Evolutionary conservation across 768 basidiomycete genomes (phyloP).

Genomic region (Podaxis sp.): DNA sequence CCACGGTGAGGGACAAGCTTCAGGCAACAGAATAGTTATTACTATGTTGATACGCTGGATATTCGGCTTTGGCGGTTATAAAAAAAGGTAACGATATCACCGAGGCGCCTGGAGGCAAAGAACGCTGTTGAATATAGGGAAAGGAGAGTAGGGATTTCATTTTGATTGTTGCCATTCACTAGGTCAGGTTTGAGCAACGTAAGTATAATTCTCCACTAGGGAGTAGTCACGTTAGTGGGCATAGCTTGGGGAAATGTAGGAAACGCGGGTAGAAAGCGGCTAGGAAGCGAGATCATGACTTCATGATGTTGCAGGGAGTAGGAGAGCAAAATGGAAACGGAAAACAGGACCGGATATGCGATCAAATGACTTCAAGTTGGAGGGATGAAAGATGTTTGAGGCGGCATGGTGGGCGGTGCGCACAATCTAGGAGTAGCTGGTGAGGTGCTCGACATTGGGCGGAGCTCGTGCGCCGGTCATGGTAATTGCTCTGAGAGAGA

Average conservation of each 20-base stretch:
- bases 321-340: constrained; percentile 14
- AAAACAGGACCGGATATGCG: constrained; percentile 2
- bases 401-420: not conserved
- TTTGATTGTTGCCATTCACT: constrained; percentile 9
- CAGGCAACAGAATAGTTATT: not conserved
- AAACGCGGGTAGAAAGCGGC: constrained; percentile 15
- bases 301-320: constrained; percentile 15
- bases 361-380: not conserved
- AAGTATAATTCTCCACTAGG: constrained; percentile 4
- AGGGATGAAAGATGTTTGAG: not conserved
- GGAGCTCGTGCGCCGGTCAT: not conserved
- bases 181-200: not conserved
- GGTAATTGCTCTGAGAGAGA: not conserved
- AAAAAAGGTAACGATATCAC: not conserved
- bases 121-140: not conserved
- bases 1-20: not conserved
- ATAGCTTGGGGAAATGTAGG: constrained; percentile 4
- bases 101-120: not conserved
- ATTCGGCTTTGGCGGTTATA: not conserved
- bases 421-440: not conserved
- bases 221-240: constrained; percentile 1
- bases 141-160: not conserved
- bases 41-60: not conserved
- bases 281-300: constrained; percentile 16
- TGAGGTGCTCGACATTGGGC: not conserved